A percentile compares a stretch with the other conserved stretches of the same genome.
phyloP scores from a whole-genome alignment of 164 flowering plant genomes.

The Hamamelis virginiana region DNA sequence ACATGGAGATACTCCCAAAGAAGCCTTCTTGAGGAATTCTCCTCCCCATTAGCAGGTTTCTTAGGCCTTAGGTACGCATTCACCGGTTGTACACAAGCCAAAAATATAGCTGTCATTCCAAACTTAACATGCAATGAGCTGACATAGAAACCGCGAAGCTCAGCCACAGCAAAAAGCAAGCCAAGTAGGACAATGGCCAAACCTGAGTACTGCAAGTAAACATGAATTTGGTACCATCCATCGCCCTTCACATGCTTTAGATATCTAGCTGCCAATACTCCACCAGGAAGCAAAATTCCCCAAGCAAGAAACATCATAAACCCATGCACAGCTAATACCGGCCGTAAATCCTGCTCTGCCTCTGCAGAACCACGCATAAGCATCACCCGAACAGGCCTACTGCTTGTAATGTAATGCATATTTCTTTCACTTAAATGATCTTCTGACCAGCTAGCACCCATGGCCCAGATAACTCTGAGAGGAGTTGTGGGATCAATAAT shows the following conservation, averaged over 20 bases:
- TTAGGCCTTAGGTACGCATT: constrained; percentile 83
- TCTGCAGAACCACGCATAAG: constrained; percentile 93
- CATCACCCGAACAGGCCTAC: constrained; percentile 68
- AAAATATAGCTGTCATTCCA: constrained; percentile 64
- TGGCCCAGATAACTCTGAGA: constrained; percentile 89
- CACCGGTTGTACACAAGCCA: constrained; percentile 74
- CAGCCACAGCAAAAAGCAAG: constrained; percentile 92
- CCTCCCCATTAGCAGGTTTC: constrained; percentile 59
- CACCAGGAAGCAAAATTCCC: constrained; percentile 95
- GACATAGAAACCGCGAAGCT: constrained; percentile 76
- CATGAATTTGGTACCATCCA: constrained; percentile 89
- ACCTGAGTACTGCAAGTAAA: constrained; percentile 93
- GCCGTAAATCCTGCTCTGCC: constrained; percentile 91
- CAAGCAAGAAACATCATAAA: constrained; percentile 99
- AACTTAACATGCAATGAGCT: constrained; percentile 86
- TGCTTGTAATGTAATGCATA: constrained; percentile 83
- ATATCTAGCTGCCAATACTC: constrained; percentile 88
- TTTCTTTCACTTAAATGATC: constrained; percentile 67
- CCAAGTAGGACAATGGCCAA: constrained; percentile 76
- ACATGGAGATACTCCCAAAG: constrained; percentile 85
- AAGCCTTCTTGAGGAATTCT: constrained; percentile 48
- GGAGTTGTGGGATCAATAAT: constrained; percentile 88
- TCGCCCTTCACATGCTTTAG: constrained; percentile 88
- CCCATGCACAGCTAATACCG: constrained; percentile 96
- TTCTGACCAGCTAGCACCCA: constrained; percentile 87